phyloP scores from a whole-genome alignment of 108 stramenopile genomes.

The Cyclostephanos tholiformis region DNA sequence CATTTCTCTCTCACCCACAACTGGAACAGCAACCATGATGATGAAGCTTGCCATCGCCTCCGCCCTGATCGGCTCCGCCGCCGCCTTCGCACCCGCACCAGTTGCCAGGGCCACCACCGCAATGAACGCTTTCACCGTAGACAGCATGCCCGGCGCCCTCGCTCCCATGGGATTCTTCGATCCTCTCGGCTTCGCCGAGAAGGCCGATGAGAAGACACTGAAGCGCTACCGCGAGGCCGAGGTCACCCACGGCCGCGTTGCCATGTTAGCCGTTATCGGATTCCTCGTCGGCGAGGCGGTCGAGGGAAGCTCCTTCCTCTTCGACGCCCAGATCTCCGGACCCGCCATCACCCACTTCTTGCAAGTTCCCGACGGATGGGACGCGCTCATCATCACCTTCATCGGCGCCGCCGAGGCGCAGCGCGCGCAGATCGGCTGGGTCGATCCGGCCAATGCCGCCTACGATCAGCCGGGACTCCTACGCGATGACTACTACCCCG shows the following conservation, averaged over 20 bases:
- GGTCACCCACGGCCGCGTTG: constrained; percentile 77
- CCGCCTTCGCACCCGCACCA: constrained; percentile 25
- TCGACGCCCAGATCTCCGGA: constrained; percentile 73
- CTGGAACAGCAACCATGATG: no score
- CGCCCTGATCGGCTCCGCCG: constrained; percentile 35
- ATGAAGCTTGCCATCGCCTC: constrained; percentile 37
- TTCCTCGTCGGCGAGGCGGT: constrained; percentile 66
- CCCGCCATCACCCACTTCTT: constrained; percentile 91
- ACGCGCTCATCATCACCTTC: no score
- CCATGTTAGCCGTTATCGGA: constrained; percentile 36
- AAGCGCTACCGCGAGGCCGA: constrained; percentile 91
- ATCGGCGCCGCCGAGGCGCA: constrained; percentile 42
- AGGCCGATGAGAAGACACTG: constrained; percentile 62
- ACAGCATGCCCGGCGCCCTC: constrained; percentile 34
- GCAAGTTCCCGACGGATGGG: no score
- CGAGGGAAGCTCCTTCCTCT: constrained; percentile 72
- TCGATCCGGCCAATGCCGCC: constrained; percentile 9
- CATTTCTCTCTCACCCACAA: no score
- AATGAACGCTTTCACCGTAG: constrained; percentile 26
- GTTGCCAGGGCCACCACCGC: constrained; percentile 8
- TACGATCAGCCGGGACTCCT: constrained; percentile 25
- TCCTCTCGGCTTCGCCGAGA: constrained; percentile 62
- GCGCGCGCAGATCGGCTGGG: background rate
- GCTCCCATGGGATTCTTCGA: constrained; percentile 48
- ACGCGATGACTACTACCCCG: constrained; percentile 57